These are phyloP conservation scores for Podila horticola DNA, from an alignment of 192 early-diverging fungal genomes.

Conservation along the genomic window DNA sequence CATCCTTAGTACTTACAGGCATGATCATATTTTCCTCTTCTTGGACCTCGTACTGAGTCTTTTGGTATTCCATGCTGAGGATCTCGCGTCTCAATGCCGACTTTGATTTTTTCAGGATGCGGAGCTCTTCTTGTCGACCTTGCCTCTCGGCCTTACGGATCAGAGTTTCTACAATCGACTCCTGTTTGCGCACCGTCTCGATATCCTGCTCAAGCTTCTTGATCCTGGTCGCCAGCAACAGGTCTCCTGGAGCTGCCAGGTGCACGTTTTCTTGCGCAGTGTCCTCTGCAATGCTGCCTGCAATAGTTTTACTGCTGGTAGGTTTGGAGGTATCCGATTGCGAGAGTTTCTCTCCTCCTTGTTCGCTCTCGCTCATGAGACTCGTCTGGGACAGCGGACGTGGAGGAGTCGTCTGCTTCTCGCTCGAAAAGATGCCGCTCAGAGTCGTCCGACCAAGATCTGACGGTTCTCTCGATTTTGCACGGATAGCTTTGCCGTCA, in stretches of 20 bases:
- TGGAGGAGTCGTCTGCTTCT: neutral
- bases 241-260: slow-evolving; percentile 73
- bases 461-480: neutral
- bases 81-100: slow-evolving; percentile 65
- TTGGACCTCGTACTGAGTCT: slow-evolving; percentile 66
- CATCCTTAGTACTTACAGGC: slow-evolving; percentile 43
- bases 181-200: slow-evolving; percentile 68
- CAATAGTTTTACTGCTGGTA: slow-evolving; percentile 7
- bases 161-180: slow-evolving; percentile 72
- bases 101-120: slow-evolving; percentile 71
- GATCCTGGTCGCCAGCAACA: slow-evolving; percentile 68
- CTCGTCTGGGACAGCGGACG: neutral
- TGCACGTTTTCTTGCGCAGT: slow-evolving; percentile 60
- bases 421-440: slow-evolving; percentile 10
- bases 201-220: slow-evolving; percentile 61
- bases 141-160: slow-evolving; percentile 67
- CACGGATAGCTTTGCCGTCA: slow-evolving; percentile 13
- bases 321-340: neutral
- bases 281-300: slow-evolving; percentile 49
- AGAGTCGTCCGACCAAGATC: slow-evolving; percentile 3
- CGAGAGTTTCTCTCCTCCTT: neutral
- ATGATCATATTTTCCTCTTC: slow-evolving; percentile 70
- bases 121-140: slow-evolving; percentile 65
- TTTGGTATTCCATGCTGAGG: slow-evolving; percentile 68
- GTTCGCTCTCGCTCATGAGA: neutral